Evolutionary conservation across 129 eudicot genomes (phyloP).

Genomic region (Centrapalus pauciflorus): DNA sequence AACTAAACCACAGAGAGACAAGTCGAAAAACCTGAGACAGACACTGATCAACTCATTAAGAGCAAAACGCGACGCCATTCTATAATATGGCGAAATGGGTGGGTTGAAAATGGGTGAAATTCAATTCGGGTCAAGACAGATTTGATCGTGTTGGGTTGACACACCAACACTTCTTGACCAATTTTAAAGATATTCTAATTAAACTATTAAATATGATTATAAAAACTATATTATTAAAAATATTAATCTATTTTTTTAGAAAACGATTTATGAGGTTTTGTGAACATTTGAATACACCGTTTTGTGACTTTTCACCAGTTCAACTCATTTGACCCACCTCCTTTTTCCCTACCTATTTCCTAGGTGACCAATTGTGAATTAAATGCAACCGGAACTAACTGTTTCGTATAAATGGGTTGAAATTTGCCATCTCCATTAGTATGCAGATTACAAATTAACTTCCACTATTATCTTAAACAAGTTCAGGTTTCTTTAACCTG

Average conservation of each 20-base stretch:
- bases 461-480: neutral
- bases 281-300: neutral
- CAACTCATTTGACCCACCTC: neutral
- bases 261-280: too few relatives aligned
- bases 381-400: too few relatives aligned
- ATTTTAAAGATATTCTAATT: too few relatives aligned
- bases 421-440: too few relatives aligned
- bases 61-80: neutral
- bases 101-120: too few relatives aligned
- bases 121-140: too few relatives aligned
- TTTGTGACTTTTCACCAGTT: neutral
- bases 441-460: neutral
- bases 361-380: too few relatives aligned
- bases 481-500: neutral
- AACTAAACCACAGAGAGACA: conserved; percentile 87
- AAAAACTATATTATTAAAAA: neutral
- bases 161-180: too few relatives aligned
- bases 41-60: conserved; percentile 12
- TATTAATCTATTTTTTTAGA: too few relatives aligned
- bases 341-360: too few relatives aligned
- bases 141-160: too few relatives aligned
- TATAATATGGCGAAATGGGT: neutral
- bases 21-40: conserved; percentile 85
- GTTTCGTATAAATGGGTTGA: too few relatives aligned
- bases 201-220: neutral